A percentile compares a stretch with the other conserved stretches of the same genome.
Conservation (phyloP, 2,329 filamentous ascomycete species). For the Trematosphaeria pertusa region DNA sequence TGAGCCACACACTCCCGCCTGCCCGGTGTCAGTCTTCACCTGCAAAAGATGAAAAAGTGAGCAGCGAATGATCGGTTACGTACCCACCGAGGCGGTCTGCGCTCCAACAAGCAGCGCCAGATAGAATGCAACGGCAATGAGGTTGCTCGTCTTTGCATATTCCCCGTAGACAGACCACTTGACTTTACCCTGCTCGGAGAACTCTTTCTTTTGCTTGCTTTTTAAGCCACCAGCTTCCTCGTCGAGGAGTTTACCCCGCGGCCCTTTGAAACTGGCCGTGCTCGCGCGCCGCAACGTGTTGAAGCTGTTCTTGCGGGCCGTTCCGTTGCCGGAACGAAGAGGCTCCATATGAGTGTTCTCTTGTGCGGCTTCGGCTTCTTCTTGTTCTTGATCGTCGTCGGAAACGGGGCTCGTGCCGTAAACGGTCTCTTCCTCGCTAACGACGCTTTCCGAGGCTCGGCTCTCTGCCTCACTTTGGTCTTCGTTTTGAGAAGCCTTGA, state of each 20-base stretch:
- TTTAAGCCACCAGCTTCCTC: slow-evolving; percentile 79
- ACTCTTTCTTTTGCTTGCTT: slow-evolving; percentile 86
- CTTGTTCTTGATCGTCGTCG: slow-evolving; percentile 57
- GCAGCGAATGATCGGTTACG: slow-evolving; percentile 41
- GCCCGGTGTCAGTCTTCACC: slow-evolving; percentile 32
- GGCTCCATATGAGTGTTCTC: slow-evolving; percentile 79
- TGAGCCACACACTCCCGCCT: slow-evolving; percentile 90
- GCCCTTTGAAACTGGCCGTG: slow-evolving; percentile 86
- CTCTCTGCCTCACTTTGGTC: slow-evolving; percentile 53
- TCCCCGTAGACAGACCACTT: slow-evolving; percentile 95
- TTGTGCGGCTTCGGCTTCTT: slow-evolving; percentile 67
- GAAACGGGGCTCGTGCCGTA: slow-evolving; percentile 59
- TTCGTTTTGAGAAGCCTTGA: slow-evolving; percentile 73
- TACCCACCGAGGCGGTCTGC: slow-evolving; percentile 82
- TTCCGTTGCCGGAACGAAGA: slow-evolving; percentile 67
- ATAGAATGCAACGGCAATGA: slow-evolving; percentile 83
- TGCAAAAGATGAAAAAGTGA: slow-evolving; percentile 25
- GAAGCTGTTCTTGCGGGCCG: slow-evolving; percentile 71
- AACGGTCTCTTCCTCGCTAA: slow-evolving; percentile 73
- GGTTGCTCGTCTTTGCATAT: slow-evolving; percentile 93
- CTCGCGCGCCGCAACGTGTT: slow-evolving; percentile 87
- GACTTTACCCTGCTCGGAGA: slow-evolving; percentile 92
- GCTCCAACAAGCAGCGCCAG: slow-evolving; percentile 76
- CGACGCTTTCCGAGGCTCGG: slow-evolving; percentile 59
- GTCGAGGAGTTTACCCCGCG: slow-evolving; percentile 82